Base-by-base conservation (phyloP, 805 yeast species). In the Nakazawaea laoshanensis region DNA sequence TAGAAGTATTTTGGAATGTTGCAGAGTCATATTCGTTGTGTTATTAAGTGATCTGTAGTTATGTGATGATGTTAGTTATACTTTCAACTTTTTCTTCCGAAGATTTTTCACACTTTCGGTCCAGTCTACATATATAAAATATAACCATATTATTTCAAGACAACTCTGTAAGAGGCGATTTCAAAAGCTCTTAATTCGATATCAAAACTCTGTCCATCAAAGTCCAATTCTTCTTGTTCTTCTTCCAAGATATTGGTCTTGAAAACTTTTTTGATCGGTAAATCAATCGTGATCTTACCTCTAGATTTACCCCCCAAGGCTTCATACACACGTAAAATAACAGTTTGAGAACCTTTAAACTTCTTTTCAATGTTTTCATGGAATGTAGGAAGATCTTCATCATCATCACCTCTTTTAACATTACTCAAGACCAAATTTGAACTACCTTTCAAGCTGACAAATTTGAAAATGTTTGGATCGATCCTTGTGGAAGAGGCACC, bases 371-470 rank as follows among this genome's bases (percentile, higher is more conserved):
- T 50, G 44, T 49, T 47, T 3, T 41, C 43, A 36, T 73, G 70
- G 6, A 58, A 46, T 17, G 59, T 63, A 21, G 57, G 62, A 27
- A 72, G 66, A 29, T 66, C 76, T 19, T 51, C 61, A 51, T 89
- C 96, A 48, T 81, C 86, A 49, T 88, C 96, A 9, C 85, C 87
- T 45, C 97, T 71, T 58, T 92, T 92, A 30, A 92, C 55, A 42
- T 84, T 76, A 4, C 89, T 75, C 30, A 89, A 53, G 5, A 88
- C 67, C 35, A 89, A 59, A 39, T 77, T 73, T 6, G 58, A 57
- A 39, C 72, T 75, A 14, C 85, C 82, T 7, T 48, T 32, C 33
- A 67, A 36, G 1, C 41, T 27, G 11, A 57, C 49, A 20, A 56
- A 30, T 19, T 29, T 23, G 30, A 30, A 30, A 8, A 34, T 30